Conservation (phyloP, 2,329 filamentous ascomycete species). For the Nemania abortiva region DNA sequence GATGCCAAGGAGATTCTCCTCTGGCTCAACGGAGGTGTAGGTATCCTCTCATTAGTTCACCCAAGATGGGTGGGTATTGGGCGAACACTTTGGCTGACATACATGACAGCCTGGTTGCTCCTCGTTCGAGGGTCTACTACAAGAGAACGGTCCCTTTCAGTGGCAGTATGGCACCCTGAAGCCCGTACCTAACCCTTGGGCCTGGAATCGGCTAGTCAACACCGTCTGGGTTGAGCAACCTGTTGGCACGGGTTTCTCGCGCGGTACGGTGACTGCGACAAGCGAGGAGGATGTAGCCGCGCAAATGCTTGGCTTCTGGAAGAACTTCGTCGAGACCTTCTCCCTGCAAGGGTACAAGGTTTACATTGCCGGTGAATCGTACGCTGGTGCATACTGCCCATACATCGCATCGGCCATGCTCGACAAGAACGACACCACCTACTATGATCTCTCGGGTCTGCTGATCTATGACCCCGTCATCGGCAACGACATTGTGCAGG, state of each 20-base stretch:
- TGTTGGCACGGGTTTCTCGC: slow-evolving; percentile 75
- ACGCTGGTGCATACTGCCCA: slow-evolving; percentile 66
- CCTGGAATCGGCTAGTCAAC: slow-evolving; percentile 82
- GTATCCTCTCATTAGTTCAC: slow-evolving; percentile 35
- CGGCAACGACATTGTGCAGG: slow-evolving; percentile 60
- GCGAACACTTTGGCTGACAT: slow-evolving; percentile 24
- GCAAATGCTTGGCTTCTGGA: slow-evolving; percentile 82
- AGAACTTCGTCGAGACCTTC: slow-evolving; percentile 68
- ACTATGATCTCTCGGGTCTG: slow-evolving; percentile 64
- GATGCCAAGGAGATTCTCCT: slow-evolving; percentile 65
- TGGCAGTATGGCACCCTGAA: slow-evolving; percentile 78
- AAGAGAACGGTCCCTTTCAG: slow-evolving; percentile 80
- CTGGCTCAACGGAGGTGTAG: slow-evolving; percentile 63
- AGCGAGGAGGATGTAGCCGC: slow-evolving; percentile 75
- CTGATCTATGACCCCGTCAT: slow-evolving; percentile 76
- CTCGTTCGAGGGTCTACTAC: slow-evolving; percentile 76
- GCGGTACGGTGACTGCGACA: slow-evolving; percentile 72
- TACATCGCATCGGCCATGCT: slow-evolving; percentile 69
- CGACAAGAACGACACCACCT: slow-evolving; percentile 58
- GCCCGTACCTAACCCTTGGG: slow-evolving; percentile 75
- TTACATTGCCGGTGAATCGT: slow-evolving; percentile 67
- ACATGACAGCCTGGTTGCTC: slow-evolving; percentile 64
- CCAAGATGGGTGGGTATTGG: not conserved
- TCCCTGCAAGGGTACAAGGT: slow-evolving; percentile 65
- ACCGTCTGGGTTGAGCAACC: slow-evolving; percentile 82